These are phyloP conservation scores for Mycena indigotica DNA, from an alignment of 768 basidiomycete species.

Conservation along the genomic window DNA sequence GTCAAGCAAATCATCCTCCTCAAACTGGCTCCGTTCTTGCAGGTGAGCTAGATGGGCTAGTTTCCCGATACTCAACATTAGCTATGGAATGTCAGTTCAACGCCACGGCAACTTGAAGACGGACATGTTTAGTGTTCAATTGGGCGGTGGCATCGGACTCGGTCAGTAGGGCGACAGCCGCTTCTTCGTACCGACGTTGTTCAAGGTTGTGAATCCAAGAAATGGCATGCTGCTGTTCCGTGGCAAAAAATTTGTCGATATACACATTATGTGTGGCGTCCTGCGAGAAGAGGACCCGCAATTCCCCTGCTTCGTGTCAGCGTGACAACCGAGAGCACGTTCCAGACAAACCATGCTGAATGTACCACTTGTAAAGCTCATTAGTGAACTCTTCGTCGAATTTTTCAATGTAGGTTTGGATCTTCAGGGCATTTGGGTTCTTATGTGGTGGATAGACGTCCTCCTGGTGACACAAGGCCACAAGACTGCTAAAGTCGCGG, in stretches of 20 bases:
- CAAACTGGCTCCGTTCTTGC: constrained; percentile 52
- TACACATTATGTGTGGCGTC: constrained; percentile 62
- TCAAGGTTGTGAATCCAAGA: constrained; percentile 91
- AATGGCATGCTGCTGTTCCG: constrained; percentile 57
- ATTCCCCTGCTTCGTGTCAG: constrained; percentile 57
- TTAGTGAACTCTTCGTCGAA: constrained; percentile 84
- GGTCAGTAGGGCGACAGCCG: constrained; percentile 62
- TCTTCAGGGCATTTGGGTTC: constrained; percentile 63
- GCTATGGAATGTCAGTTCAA: constrained; percentile 58
- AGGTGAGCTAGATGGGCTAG: constrained; percentile 79
- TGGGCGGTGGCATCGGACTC: constrained; percentile 60
- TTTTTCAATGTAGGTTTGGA: constrained; percentile 72
- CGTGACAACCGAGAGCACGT: neutral
- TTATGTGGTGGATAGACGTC: constrained; percentile 62
- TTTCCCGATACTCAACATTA: constrained; percentile 91
- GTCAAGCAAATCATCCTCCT: constrained; percentile 58
- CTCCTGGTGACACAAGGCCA: constrained; percentile 75
- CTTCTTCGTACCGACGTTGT: constrained; percentile 62
- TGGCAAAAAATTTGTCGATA: constrained; percentile 73
- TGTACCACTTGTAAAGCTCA: constrained; percentile 93
- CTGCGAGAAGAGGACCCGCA: constrained; percentile 80
- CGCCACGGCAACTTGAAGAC: constrained; percentile 29
- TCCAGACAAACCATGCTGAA: constrained; percentile 70
- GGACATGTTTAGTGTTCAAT: constrained; percentile 78
- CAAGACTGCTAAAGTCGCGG: constrained; percentile 83